Conservation (phyloP, 148 eudicot genomes). For the Vaccinium corymbosum region DNA sequence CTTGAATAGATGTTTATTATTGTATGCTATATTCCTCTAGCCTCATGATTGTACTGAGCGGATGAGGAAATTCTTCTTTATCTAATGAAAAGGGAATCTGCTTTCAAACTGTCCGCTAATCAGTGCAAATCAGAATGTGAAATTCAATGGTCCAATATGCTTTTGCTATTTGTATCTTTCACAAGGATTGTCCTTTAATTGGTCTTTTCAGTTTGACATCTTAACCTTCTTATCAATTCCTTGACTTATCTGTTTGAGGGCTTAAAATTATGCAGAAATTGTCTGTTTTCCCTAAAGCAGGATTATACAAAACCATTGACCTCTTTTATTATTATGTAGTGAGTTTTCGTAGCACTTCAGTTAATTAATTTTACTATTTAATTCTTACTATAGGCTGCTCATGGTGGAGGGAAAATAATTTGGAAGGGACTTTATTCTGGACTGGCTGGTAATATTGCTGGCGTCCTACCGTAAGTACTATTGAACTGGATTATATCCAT, state of each 20-base stretch:
- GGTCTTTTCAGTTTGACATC: constrained; percentile 1
- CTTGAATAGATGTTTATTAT: background rate
- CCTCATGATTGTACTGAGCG: background rate
- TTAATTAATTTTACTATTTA: background rate
- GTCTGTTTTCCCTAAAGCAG: background rate
- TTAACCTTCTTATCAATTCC: background rate
- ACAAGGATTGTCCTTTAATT: background rate
- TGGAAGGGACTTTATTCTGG: constrained; percentile 94
- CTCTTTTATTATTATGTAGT: background rate
- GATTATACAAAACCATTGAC: background rate
- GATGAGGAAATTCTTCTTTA: background rate
- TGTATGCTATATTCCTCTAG: background rate
- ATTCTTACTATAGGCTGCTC: constrained; percentile 64
- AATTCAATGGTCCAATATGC: background rate
- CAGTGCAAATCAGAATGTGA: background rate
- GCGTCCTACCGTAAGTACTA: constrained; percentile 85
- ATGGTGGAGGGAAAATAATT: constrained; percentile 76
- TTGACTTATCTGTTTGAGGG: constrained; percentile 11
- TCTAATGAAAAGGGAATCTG: background rate
- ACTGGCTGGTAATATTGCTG: constrained; percentile 90
- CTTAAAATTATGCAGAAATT: background rate
- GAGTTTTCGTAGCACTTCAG: background rate
- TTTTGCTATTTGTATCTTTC: background rate
- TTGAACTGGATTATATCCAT: background rate
- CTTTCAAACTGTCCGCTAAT: background rate